Conservation (phyloP, 495 filamentous ascomycete genomes). For the Letharia columbiana region DNA sequence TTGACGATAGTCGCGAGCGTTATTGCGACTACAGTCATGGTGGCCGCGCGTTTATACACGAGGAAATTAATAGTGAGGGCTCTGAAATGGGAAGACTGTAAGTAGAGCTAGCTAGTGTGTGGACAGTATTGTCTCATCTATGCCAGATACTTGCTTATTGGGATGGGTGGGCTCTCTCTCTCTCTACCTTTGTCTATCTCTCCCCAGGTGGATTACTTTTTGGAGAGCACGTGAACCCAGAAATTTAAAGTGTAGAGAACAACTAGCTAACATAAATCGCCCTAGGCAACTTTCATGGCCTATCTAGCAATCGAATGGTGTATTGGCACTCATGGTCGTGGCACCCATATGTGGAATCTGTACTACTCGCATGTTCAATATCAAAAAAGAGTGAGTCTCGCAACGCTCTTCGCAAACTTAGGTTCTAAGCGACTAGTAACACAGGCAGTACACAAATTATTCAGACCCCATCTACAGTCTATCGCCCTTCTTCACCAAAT, state of each 20-base stretch:
- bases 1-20: conserved; percentile 12
- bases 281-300: conserved; percentile 9
- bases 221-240: background rate
- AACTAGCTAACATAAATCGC: conserved; percentile 6
- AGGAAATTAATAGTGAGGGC: conserved; percentile 19
- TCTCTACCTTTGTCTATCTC: background rate
- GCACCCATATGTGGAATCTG: conserved; percentile 14
- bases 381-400: background rate
- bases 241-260: background rate
- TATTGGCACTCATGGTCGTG: conserved; percentile 14
- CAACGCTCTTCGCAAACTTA: background rate
- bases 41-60: conserved; percentile 19
- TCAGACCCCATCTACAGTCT: conserved; percentile 19
- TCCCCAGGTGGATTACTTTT: background rate
- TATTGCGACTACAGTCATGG: conserved; percentile 10
- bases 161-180: conserved; percentile 10
- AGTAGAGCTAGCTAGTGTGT: background rate
- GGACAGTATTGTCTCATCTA: conserved; percentile 1
- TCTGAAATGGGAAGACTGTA: conserved; percentile 25
- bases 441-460: conserved; percentile 20
- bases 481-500: conserved; percentile 12
- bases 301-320: conserved; percentile 1
- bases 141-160: conserved; percentile 15
- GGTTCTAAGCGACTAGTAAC: background rate
- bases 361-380: conserved; percentile 4